Evolutionary conservation across 2,329 filamentous ascomycete genomes (phyloP), one percentile per base, ranked within the genome.

Genomic region (Phoma sp.): DNA sequence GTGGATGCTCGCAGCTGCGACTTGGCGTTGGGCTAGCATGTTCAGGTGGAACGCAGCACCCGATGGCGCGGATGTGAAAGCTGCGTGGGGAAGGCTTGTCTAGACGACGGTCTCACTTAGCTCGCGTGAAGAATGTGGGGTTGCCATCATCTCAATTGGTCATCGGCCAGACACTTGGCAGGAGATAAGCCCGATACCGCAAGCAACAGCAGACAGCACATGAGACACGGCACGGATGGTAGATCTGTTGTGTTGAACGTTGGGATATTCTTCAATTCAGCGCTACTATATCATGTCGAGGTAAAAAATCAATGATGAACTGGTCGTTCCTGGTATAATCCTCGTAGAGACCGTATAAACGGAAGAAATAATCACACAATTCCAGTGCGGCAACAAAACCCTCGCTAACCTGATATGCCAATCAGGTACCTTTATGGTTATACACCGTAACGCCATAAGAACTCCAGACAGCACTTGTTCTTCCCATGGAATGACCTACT

Each of bases 51-150:
- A 27, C 14, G 40, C 27, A 40, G n/a, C 27, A 58, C 37, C 42
- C 56, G 62, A 52, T 32, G 41, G 38, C 25, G 36, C 41, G 59
- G 48, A 40, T 39, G 35, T 52, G 61, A 64, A 58, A 62, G 47
- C 46, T 61, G 60, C 65, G 63, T 65, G 65, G 65, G 60, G 63
- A 66, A 53, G 51, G 57, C 62, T 64, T 63, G 58, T 62, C 39
- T 37, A 43, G 45, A 60, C 55, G 36, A 50, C 56, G 52, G 42
- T 45, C 48, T 37, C 30, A 24, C 39, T 29, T 32, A 40, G 43
- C 47, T 14, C 29, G 35, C 36, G 52, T 33, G 40, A 43, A 23
- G 43, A 57, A 60, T 65, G 68, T 67, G 66, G 62, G 58, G 58
- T 46, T 53, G 48, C 29, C 43, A 54, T 52, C 53, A 65, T 65